Conservation (phyloP, 2,329 filamentous ascomycete genomes). For the Cordyceps javanica region DNA sequence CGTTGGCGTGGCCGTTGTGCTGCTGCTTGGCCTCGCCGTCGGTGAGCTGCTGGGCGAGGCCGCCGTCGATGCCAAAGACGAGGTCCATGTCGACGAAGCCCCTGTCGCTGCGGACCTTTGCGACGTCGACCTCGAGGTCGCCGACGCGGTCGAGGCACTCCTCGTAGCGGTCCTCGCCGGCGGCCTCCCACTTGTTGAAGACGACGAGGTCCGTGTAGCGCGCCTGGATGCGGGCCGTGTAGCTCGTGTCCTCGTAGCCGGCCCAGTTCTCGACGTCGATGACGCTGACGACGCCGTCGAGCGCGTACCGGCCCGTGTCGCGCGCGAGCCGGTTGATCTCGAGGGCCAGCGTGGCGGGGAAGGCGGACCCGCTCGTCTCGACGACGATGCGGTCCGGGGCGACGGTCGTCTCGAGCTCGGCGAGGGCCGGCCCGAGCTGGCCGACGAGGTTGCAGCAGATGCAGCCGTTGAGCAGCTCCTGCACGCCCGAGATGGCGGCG, state of each 20-base stretch:
- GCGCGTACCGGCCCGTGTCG: constrained; percentile 62
- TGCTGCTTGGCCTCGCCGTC: constrained; percentile 30
- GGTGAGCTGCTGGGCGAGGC: constrained; percentile 55
- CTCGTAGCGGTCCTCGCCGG: constrained; percentile 68
- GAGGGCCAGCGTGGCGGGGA: constrained; percentile 83
- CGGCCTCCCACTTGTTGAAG: constrained; percentile 86
- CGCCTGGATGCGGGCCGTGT: constrained; percentile 83
- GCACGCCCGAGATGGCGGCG: constrained; percentile 78
- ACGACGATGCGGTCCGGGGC: constrained; percentile 81
- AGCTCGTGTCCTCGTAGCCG: constrained; percentile 86
- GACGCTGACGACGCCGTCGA: constrained; percentile 85
- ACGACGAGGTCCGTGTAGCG: constrained; percentile 85
- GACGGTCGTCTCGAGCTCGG: constrained; percentile 50
- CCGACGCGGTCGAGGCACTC: constrained; percentile 71
- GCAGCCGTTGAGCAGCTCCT: constrained; percentile 91
- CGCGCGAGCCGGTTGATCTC: constrained; percentile 75
- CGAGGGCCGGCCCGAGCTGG: constrained; percentile 74
- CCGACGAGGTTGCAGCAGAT: constrained; percentile 99
- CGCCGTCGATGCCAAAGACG: constrained; percentile 82
- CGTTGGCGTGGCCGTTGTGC: constrained; percentile 23
- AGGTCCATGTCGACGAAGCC: constrained; percentile 74
- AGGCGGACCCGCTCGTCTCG: constrained; percentile 85
- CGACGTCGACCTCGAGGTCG: constrained; percentile 72
- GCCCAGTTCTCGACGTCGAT: constrained; percentile 94
- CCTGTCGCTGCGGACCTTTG: constrained; percentile 78